phyloP scores from a whole-genome alignment of 306 rosid genomes.

The Geum urbanum region DNA sequence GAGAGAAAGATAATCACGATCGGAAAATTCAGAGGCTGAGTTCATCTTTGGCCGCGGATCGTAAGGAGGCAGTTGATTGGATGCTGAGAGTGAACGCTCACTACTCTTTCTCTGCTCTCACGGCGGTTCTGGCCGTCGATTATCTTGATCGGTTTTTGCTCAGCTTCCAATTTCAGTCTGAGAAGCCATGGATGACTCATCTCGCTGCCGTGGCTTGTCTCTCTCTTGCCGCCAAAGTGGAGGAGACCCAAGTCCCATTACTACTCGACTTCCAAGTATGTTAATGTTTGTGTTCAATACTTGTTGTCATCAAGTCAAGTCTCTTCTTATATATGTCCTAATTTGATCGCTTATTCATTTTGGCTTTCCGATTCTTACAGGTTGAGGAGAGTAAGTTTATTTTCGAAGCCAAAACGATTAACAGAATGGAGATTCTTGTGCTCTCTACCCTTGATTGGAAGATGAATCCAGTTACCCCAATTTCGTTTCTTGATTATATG shows the following conservation, averaged over 20 bases:
- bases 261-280: conserved; percentile 72
- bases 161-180: conserved; percentile 40
- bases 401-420: conserved; percentile 73
- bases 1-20: conserved; percentile 41
- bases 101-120: conserved; percentile 68
- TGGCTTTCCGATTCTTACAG: conserved; percentile 26
- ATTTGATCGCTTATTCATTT: background rate
- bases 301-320: background rate
- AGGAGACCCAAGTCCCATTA: conserved; percentile 83
- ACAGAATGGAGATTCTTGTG: conserved; percentile 80
- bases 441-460: conserved; percentile 88
- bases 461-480: conserved; percentile 80
- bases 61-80: conserved; percentile 62
- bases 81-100: conserved; percentile 57
- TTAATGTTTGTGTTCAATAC: background rate
- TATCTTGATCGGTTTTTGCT: conserved; percentile 68
- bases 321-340: background rate
- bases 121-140: conserved; percentile 70
- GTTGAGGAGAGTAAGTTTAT: conserved; percentile 59
- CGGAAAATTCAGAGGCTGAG: conserved; percentile 14
- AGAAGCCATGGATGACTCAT: conserved; percentile 87
- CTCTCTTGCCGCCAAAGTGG: conserved; percentile 85
- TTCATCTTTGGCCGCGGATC: conserved; percentile 37
- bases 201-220: conserved; percentile 77
- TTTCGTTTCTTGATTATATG: conserved; percentile 68